A percentile compares a stretch with the other conserved stretches of the same genome.
Evolutionary conservation across 23 red algal genomes (phyloP).

Genomic region (Gracilaria vermiculophylla): DNA sequence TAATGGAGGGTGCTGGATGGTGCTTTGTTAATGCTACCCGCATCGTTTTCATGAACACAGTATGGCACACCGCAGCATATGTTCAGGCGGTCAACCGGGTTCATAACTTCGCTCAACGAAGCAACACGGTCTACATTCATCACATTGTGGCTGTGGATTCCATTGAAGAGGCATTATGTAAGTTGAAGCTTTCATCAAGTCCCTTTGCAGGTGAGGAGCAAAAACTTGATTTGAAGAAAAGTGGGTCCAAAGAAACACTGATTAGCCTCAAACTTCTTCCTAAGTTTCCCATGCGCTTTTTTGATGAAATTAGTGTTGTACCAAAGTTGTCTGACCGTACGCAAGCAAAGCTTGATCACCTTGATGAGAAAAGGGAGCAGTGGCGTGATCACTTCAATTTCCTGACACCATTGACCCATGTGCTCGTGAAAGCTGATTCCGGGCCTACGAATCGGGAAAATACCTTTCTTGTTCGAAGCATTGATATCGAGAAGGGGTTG

Average conservation of each 20-base stretch:
- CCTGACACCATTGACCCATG: neutral
- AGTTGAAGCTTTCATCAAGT: neutral
- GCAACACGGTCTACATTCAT: neutral
- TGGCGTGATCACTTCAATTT: conserved; percentile 23
- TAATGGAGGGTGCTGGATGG: conserved; percentile 46
- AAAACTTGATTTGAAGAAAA: neutral
- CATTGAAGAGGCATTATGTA: neutral
- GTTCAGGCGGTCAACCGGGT: conserved; percentile 45
- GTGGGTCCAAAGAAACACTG: neutral
- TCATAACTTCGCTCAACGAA: conserved; percentile 43
- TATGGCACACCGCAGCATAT: conserved; percentile 22
- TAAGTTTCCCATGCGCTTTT: neutral
- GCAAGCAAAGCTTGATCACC: neutral
- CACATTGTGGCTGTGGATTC: conserved; percentile 11
- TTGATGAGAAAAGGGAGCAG: neutral
- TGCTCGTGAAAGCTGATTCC: neutral
- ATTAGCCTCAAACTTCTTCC: neutral
- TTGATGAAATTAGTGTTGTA: conserved; percentile 8
- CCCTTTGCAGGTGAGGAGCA: neutral
- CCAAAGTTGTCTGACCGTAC: neutral
- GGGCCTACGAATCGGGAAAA: neutral
- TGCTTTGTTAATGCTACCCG: conserved; percentile 42
- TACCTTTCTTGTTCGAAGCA: neutral
- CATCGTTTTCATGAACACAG: conserved; percentile 22
- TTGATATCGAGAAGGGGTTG: neutral